Base-by-base conservation (phyloP, 1,284 basidiomycete genomes). In the Apiotrichum gracile region DNA sequence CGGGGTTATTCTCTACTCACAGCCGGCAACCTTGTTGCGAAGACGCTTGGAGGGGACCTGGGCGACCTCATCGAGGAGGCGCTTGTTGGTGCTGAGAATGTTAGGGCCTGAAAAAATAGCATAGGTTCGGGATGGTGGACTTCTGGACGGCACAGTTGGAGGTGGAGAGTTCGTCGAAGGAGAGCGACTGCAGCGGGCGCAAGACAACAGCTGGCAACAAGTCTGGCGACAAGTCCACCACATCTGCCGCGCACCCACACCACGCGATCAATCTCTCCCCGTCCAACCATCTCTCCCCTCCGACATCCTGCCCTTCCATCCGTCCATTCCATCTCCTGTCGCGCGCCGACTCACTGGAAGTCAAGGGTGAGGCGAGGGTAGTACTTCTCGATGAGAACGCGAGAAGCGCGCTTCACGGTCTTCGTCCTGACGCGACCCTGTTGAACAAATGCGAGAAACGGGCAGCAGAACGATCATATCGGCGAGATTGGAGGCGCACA, bases 401-500 rank as follows among this genome's bases (percentile, higher is more conserved):
- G 88, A 68, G 93, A 94, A 75, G 94, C 94, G 81, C 94, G 90
- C 85, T 98, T 99, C 78, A 93, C 94, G 67, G 94, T 99, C 83
- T 99, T 99, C 72, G 94, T 99, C 76, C 94, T 90, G 81, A 99
- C 94, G 75, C 94, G 92, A 80, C 96, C 96, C 94, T 97, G 78
- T 49, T 54, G 35, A 29, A 33, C 22, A 24, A 40, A 49, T 33
- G 47, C 47, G 37, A 26, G 29, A 26, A 25, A 4, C 22, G 27
- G 8, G 5, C 26, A 19, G 25, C 6, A 43, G n/a, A 9, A 16
- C n/a, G 14, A 24, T 4, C 16, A 34, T 24, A 6, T 6, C 31
- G 22, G 5, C 22, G 34, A 37, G 6, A 17, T 33, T 14, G 6
- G 5, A 25, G 22, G 16, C 10, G 44, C 5, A 10, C 17, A 10